Evolutionary conservation across 2,329 filamentous ascomycete species (phyloP).

Genomic region (Lasiodiplodia theobromae): DNA sequence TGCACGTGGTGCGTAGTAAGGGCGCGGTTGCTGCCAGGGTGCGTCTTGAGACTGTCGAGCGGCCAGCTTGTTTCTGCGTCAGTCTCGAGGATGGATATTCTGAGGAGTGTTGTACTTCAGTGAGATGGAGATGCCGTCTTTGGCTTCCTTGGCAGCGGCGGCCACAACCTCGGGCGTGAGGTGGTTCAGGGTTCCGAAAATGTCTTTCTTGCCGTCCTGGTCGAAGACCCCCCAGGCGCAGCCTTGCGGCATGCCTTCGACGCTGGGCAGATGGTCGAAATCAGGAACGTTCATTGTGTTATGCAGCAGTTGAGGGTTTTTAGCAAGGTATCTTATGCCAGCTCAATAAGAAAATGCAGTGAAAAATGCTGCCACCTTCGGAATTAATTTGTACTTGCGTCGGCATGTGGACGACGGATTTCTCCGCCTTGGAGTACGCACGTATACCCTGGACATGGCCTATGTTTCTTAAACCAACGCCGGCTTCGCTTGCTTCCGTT

Average conservation of each 20-base stretch:
- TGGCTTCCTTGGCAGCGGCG: conserved; percentile 53
- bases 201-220: conserved; percentile 23
- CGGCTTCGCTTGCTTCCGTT: too few species aligned
- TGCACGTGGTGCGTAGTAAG: conserved; percentile 45
- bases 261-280: conserved; percentile 1
- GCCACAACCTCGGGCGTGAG: conserved; percentile 57
- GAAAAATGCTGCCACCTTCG: too few species aligned
- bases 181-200: conserved; percentile 57
- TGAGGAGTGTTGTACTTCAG: conserved; percentile 52
- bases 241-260: conserved; percentile 7
- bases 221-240: conserved; percentile 29
- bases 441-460: too few species aligned
- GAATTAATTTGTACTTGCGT: too few species aligned
- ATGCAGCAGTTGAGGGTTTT: too few species aligned
- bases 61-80: conserved; percentile 30
- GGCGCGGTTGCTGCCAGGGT: conserved; percentile 43
- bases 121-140: conserved; percentile 59
- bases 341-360: too few species aligned
- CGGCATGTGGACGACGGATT: too few species aligned
- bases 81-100: neutral
- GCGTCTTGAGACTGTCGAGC: conserved; percentile 32
- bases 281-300: conserved; percentile 33
- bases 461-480: too few species aligned
- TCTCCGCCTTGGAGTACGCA: too few species aligned
- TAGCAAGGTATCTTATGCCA: too few species aligned